A percentile compares a stretch with the other conserved stretches of the same genome.
Evolutionary conservation across 305 asterid species (phyloP).

Genomic region (Plantago rigida): DNA sequence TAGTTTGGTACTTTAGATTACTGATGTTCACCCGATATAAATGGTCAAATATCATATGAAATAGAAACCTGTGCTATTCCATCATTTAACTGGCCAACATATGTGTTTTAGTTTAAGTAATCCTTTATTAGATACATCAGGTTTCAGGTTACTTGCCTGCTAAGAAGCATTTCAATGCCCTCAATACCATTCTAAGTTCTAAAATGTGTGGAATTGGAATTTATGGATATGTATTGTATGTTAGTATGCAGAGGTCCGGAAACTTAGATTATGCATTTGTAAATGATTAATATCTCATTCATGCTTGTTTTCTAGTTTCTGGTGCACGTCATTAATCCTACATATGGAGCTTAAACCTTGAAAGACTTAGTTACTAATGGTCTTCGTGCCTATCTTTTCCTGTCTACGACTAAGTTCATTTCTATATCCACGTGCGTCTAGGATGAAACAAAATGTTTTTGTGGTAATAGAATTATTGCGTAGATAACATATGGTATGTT

Average conservation of each 20-base stretch:
- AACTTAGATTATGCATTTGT: neutral
- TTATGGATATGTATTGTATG: too few relatives aligned
- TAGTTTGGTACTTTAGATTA: neutral
- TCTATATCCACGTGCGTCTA: too few relatives aligned
- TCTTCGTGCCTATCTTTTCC: too few relatives aligned
- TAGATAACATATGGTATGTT: too few relatives aligned
- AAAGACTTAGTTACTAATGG: too few relatives aligned
- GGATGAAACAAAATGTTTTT: too few relatives aligned
- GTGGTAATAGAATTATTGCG: too few relatives aligned
- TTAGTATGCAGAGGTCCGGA: neutral
- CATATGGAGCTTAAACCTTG: too few relatives aligned
- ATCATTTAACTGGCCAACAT: neutral
- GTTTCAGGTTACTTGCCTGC: neutral
- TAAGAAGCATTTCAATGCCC: neutral
- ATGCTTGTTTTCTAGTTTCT: conserved; percentile 1
- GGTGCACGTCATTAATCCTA: neutral
- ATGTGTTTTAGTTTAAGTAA: neutral
- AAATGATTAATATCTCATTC: neutral
- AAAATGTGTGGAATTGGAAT: neutral
- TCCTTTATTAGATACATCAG: neutral
- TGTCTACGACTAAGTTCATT: too few relatives aligned
- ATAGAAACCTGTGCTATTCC: neutral
- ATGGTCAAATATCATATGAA: neutral
- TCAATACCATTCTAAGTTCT: neutral
- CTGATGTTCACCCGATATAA: neutral